Percentiles rank a stretch among this genome's conserved stretches.
phyloP scores from a whole-genome alignment of 2,329 filamentous ascomycete species.

The Alternaria gansuensis region DNA sequence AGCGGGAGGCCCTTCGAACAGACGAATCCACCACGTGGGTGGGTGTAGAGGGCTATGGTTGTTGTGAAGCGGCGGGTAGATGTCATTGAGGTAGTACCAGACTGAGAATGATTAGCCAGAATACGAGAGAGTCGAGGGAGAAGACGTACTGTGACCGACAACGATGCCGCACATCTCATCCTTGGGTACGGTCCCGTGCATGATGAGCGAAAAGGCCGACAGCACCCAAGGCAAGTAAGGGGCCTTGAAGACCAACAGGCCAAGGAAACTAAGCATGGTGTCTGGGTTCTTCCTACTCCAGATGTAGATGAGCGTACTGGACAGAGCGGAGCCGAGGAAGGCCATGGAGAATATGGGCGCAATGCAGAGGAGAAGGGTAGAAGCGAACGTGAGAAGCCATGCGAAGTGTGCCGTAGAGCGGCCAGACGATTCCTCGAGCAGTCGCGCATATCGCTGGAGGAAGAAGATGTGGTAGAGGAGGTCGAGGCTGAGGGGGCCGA shows the following conservation, averaged over 20 bases:
- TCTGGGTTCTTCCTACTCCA: conserved; percentile 97
- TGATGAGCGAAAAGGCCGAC: conserved; percentile 88
- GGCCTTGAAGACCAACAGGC: conserved; percentile 88
- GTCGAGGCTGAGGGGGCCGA: conserved; percentile 91
- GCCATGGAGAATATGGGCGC: conserved; percentile 90
- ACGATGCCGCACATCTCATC: conserved; percentile 96
- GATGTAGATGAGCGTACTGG: conserved; percentile 94
- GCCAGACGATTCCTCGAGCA: conserved; percentile 94
- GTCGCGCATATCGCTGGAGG: conserved; percentile 91
- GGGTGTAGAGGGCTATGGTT: conserved; percentile 88
- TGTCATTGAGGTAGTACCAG: conserved; percentile 98
- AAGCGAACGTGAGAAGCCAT: conserved; percentile 90
- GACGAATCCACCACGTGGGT: conserved; percentile 84
- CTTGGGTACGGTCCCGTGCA: conserved; percentile 89
- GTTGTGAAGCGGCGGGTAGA: conserved; percentile 90
- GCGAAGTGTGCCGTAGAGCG: conserved; percentile 92
- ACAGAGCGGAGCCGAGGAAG: conserved; percentile 92
- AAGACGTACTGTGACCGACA: conserved; percentile 74
- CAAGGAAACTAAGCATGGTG: conserved; percentile 84
- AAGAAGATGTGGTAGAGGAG: conserved; percentile 99
- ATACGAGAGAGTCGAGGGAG: background rate
- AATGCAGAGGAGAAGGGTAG: conserved; percentile 77
- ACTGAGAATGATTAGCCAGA: conserved; percentile 57
- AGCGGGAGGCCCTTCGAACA: conserved; percentile 69
- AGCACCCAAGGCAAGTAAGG: conserved; percentile 96